These are phyloP conservation scores for Boletus huronensis DNA, from an alignment of 768 basidiomycete species.

Conservation along the genomic window DNA sequence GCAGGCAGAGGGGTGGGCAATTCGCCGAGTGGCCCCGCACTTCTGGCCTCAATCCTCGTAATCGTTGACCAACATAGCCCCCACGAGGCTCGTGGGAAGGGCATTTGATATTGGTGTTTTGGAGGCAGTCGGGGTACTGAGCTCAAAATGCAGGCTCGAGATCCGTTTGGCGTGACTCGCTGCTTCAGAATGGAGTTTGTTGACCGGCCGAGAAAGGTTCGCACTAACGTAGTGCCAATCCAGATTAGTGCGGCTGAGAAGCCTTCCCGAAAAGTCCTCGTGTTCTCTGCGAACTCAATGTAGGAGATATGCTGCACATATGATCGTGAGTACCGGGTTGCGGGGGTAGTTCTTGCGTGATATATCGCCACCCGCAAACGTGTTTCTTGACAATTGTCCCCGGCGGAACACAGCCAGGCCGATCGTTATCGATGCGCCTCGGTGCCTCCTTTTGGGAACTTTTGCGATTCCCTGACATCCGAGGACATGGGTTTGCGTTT, in stretches of 20 bases:
- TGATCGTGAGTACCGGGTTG: constrained; percentile 21
- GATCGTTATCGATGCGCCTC: constrained; percentile 33
- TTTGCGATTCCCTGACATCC: constrained; percentile 8
- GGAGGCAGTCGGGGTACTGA: constrained; percentile 22
- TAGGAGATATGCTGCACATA: constrained; percentile 13
- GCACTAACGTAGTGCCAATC: constrained; percentile 20
- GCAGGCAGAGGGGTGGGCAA: constrained; percentile 8
- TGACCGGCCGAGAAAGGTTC: constrained; percentile 18
- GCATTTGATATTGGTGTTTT: constrained; percentile 21
- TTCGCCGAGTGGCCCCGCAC: constrained; percentile 7
- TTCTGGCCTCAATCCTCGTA: constrained; percentile 1
- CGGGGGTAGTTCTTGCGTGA: constrained; percentile 14
- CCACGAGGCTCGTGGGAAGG: constrained; percentile 4
- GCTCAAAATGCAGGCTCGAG: constrained; percentile 17
- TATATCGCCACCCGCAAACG: constrained; percentile 11
- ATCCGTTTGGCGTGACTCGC: constrained; percentile 13
- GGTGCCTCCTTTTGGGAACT: constrained; percentile 16
- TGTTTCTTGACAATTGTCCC: constrained; percentile 10
- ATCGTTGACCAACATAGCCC: constrained; percentile 16
- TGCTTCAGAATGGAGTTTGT: constrained; percentile 13
- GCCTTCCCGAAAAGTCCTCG: constrained; percentile 8
- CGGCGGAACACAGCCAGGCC: constrained; percentile 7
- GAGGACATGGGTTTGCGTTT: constrained; percentile 15
- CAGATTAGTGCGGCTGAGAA: constrained; percentile 28
- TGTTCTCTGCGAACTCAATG: constrained; percentile 4